phyloP scores from a whole-genome alignment of 805 yeast species.

The Blastobotrys chiropterorum region DNA sequence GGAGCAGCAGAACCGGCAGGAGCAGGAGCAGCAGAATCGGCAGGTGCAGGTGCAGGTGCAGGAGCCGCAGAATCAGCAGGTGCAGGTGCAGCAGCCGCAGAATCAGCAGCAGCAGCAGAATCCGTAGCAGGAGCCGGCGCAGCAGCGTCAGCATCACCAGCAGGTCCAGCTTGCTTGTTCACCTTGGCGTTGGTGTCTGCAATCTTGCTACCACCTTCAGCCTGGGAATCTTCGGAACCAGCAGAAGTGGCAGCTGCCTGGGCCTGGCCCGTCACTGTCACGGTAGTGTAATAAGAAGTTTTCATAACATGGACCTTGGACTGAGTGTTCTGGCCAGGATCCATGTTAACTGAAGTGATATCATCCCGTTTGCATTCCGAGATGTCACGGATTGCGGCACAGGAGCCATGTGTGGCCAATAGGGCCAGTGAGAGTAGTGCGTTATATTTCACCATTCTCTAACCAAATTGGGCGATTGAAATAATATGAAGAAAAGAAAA shows the following conservation, averaged over 20 bases:
- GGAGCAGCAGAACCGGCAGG: conserved; percentile 8
- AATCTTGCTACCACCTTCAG: too few species aligned
- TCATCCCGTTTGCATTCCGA: background rate
- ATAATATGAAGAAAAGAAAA: background rate
- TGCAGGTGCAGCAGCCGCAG: background rate
- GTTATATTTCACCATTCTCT: background rate
- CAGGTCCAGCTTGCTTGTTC: background rate
- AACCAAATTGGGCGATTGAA: background rate
- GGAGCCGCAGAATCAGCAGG: background rate
- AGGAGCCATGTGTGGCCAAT: background rate
- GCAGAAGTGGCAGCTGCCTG: background rate
- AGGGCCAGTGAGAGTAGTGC: background rate
- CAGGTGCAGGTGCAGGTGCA: conserved; percentile 7
- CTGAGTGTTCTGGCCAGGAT: background rate
- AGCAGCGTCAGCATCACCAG: conserved; percentile 13
- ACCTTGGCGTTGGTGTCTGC: background rate
- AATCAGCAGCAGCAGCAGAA: background rate
- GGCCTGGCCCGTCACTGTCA: background rate
- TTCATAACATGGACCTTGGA: background rate
- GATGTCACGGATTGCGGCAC: background rate
- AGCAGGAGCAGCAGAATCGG: conserved; percentile 16
- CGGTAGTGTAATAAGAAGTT: background rate
- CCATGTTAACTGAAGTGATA: background rate
- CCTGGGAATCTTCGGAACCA: too few species aligned
- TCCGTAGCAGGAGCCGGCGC: conserved; percentile 13